Conservation (phyloP, 352 stramenopile species). For the Phytophthora aleatoria region DNA sequence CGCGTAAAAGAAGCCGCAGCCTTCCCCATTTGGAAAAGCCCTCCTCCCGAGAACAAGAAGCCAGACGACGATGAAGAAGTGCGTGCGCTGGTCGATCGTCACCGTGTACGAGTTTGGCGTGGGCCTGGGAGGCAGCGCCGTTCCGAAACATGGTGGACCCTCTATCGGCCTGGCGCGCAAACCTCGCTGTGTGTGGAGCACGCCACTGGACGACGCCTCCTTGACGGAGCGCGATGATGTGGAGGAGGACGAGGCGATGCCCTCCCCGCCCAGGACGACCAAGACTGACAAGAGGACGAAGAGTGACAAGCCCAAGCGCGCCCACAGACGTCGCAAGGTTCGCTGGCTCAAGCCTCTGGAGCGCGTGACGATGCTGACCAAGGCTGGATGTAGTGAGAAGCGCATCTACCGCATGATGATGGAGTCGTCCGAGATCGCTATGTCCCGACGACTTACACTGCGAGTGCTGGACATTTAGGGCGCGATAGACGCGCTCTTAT, state of each 20-base stretch:
- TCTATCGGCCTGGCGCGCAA: constrained; percentile 59
- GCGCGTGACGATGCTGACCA: constrained; percentile 66
- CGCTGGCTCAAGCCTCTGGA: constrained; percentile 70
- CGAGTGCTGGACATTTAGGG: constrained; percentile 40
- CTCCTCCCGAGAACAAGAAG: constrained; percentile 4
- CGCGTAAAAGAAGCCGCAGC: constrained; percentile 20
- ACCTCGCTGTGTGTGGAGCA: constrained; percentile 53
- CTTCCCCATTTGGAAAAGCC: constrained; percentile 23
- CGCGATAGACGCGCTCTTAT: background rate
- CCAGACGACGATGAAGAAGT: constrained; percentile 41
- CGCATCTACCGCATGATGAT: constrained; percentile 74
- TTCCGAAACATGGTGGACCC: constrained; percentile 55
- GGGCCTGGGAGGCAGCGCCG: constrained; percentile 49
- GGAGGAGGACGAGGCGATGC: constrained; percentile 11
- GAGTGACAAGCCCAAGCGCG: constrained; percentile 23
- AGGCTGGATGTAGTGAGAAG: constrained; percentile 67
- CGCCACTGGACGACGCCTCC: constrained; percentile 37
- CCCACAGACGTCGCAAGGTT: constrained; percentile 46
- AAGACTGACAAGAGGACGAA: constrained; percentile 21
- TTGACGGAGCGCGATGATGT: constrained; percentile 24
- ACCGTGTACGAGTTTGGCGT: constrained; percentile 74
- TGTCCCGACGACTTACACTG: constrained; percentile 59
- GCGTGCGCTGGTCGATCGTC: constrained; percentile 62
- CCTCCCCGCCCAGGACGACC: constrained; percentile 1
- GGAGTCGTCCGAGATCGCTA: constrained; percentile 68